Base-by-base conservation (phyloP, 2,329 filamentous ascomycete species). In the Fusarium miscanthi region DNA sequence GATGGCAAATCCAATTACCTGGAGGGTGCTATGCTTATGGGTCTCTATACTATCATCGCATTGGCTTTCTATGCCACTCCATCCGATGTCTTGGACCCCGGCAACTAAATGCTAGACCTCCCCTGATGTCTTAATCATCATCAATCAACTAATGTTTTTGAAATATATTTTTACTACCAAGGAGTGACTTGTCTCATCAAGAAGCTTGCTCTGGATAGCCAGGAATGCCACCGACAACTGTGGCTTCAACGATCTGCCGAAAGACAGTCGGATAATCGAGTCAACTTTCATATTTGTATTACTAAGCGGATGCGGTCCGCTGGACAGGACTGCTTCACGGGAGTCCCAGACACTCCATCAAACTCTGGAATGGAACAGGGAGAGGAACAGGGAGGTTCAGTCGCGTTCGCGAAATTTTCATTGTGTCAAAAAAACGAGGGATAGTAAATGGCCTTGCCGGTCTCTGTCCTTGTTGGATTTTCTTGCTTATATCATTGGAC, bases 1-100 rank as follows among this genome's bases (percentile, higher is more conserved):
- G 93, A 95, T 78, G 93, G 93, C 77, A 93, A 93, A 81, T 93
- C 91, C 19, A 96, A 95, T 81, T 95, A 95, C 75, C 88, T 95
- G 27, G 93, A 95, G 80, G 93, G 93, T 48, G 92, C 92, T 52
- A 92, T 95, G 89, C 78, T 84, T 51, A 77, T 84, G 63, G 83
- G 82, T 54, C 82, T 90, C 21, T 90, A 90, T 77, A 76, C 86
- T 52, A 90, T 90, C 74, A 90, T 90, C 67, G 88, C 88, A 8
- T 80, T 90, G 38, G 88, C 88, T 21, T 90, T 90, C 77, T 90
- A 87, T 75, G 87, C 86, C 63, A 88, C 85, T 19, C 88, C 88
- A 7, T 75, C 77, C 68, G 83, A 84, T 58, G 85, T 85, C 23
- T 81, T 88, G 40, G 84, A 87, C 72, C 60, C 78, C 66, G 27